phyloP scores from a whole-genome alignment of 805 yeast species.

The Metschnikowia kunwiensis region DNA sequence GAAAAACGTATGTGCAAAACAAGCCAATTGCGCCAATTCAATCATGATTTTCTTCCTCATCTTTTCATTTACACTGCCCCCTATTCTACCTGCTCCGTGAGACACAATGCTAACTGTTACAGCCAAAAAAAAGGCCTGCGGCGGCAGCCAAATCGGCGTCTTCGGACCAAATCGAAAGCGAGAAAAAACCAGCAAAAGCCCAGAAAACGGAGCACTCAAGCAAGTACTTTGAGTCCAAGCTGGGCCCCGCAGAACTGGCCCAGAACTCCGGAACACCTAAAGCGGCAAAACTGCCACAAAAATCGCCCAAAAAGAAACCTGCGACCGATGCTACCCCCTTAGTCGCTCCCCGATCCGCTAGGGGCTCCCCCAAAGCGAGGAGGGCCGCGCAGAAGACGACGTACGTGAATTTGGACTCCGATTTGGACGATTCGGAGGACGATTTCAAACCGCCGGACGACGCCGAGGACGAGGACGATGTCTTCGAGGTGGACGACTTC shows the following conservation, averaged over 20 bases:
- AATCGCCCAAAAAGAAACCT: conserved; percentile 2
- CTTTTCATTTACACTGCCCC: background rate
- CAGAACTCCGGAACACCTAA: background rate
- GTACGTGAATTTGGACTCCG: conserved; percentile 18
- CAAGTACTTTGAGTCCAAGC: conserved; percentile 13
- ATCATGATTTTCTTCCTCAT: background rate
- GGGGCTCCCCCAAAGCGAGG: conserved; percentile 7
- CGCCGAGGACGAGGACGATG: conserved; percentile 18
- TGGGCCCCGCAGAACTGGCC: background rate
- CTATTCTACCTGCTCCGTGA: no score
- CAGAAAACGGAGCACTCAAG: conserved; percentile 12
- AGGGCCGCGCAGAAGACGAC: conserved; percentile 12
- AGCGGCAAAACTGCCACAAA: background rate
- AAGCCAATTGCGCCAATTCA: background rate
- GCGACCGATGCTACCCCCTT: background rate
- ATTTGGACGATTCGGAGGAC: conserved; percentile 24
- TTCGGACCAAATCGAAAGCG: background rate
- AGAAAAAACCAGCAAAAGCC: conserved; percentile 2
- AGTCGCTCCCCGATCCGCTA: background rate
- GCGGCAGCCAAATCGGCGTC: conserved; percentile 2
- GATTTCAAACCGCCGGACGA: conserved; percentile 22
- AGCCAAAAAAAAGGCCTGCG: conserved; percentile 7
- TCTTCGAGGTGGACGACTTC: conserved; percentile 19
- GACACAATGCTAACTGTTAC: conserved; percentile 1
- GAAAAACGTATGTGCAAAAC: conserved; percentile 10